Conservation (phyloP, 495 filamentous ascomycete species). For the Neurospora cerealis region DNA sequence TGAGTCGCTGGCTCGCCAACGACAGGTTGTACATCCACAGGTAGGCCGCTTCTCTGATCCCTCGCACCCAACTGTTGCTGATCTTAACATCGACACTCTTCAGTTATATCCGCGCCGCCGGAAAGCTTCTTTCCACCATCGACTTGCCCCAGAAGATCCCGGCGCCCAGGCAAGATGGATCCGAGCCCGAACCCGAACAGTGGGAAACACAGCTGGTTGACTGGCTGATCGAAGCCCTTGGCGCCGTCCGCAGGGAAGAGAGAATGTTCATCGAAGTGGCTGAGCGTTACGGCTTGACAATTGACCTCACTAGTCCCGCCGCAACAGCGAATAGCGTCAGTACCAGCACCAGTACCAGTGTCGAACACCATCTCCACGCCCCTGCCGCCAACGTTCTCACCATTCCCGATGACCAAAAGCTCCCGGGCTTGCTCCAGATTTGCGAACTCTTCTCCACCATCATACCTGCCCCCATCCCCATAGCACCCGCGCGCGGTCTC, state of each 20-base stretch:
- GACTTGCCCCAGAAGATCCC: slow-evolving; percentile 38
- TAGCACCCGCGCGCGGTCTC: not conserved
- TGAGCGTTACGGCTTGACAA: slow-evolving; percentile 47
- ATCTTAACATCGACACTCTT: not conserved
- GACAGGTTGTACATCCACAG: slow-evolving; percentile 67
- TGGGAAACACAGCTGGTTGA: slow-evolving; percentile 39
- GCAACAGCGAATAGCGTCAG: slow-evolving; percentile 8
- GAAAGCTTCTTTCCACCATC: slow-evolving; percentile 53
- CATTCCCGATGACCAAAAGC: slow-evolving; percentile 8
- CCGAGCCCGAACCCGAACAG: slow-evolving; percentile 11
- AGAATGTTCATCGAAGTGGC: slow-evolving; percentile 58
- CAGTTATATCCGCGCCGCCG: slow-evolving; percentile 49
- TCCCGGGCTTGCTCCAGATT: slow-evolving; percentile 24
- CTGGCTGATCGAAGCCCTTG: slow-evolving; percentile 51
- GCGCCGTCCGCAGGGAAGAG: slow-evolving; percentile 57
- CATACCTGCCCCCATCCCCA: slow-evolving; percentile 7
- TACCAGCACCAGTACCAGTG: slow-evolving; percentile 14
- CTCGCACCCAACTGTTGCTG: not conserved
- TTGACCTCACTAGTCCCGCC: slow-evolving; percentile 24
- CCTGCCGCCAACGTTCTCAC: not conserved
- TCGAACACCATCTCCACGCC: slow-evolving; percentile 3
- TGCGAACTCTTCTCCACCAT: slow-evolving; percentile 24
- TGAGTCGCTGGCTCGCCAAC: slow-evolving; percentile 64
- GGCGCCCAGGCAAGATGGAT: slow-evolving; percentile 14
- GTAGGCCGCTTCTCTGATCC: slow-evolving; percentile 23